phyloP scores from a whole-genome alignment of 805 yeast species.

The Starmera amethionina region DNA sequence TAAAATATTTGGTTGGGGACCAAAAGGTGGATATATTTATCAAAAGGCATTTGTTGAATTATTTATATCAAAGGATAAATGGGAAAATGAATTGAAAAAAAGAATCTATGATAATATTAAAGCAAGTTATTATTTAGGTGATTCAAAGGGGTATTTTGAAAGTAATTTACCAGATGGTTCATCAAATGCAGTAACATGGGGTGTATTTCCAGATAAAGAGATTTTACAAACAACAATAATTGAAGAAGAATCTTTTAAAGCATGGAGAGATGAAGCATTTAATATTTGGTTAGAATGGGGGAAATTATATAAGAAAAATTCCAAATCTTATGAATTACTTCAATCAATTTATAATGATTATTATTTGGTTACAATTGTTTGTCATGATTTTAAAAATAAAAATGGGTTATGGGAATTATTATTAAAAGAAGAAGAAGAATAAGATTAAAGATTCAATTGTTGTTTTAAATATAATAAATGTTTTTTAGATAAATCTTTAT shows the following conservation, averaged over 20 bases:
- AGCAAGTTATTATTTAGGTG: slow-evolving; percentile 71
- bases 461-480: slow-evolving; percentile 20
- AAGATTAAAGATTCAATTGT: slow-evolving; percentile 10
- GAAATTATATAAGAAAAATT: slow-evolving; percentile 49
- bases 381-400: slow-evolving; percentile 72
- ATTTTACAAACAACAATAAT: slow-evolving; percentile 87
- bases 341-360: slow-evolving; percentile 51
- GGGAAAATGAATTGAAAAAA: slow-evolving; percentile 50
- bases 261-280: slow-evolving; percentile 96
- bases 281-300: slow-evolving; percentile 91
- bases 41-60: slow-evolving; percentile 93
- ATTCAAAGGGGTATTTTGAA: slow-evolving; percentile 42
- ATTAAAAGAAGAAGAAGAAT: slow-evolving; percentile 8
- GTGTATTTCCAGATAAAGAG: slow-evolving; percentile 87
- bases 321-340: slow-evolving; percentile 51
- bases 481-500: slow-evolving; percentile 22
- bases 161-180: slow-evolving; percentile 47
- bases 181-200: slow-evolving; percentile 94
- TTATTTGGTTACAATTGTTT: slow-evolving; percentile 74
- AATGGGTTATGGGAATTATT: slow-evolving; percentile 69
- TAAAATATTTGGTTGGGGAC: slow-evolving; percentile 96
- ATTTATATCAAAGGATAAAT: slow-evolving; percentile 62
- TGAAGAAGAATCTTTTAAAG: slow-evolving; percentile 85
- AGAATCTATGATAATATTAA: slow-evolving; percentile 35
- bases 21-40: slow-evolving; percentile 75